Evolutionary conservation across 2,329 filamentous ascomycete species (phyloP), one percentile per base, ranked within the genome.

Genomic region (Fonsecaea erecta): DNA sequence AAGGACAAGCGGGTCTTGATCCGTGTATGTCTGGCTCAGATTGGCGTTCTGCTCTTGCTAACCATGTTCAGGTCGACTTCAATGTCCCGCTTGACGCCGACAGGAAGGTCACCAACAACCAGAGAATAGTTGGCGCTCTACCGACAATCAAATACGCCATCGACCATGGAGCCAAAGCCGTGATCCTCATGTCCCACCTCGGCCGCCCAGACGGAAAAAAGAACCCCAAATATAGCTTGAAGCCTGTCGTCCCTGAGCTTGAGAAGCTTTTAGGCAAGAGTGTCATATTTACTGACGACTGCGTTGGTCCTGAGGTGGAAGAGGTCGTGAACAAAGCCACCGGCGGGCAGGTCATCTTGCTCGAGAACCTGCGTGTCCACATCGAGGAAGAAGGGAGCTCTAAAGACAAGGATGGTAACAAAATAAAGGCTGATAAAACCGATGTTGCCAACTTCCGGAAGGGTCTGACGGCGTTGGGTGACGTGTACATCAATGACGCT

Each of bases 331-430:
- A 90, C 83, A 89, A 89, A 78, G 92, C 93, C 69, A 86, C 85
- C 62, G 86, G 87, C 73, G 95, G 94, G 73, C 87, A 92, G 75
- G 88, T 99, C 62, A 86, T 99, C 64, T 87, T 99, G 35, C 86
- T 99, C 60, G 95, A 99, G 88, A 99, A 99, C 85, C 83, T 99
- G 81, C 92, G 95, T 73, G 99, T 98, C 87, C 95, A 99, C 81
- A 86, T 92, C 68, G 95, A 99, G 84, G 95, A 99, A 84, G 95
- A 99, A 85, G 95, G 95, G 71, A 96, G 92, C 83, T 90, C 86
- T 78, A 97, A 97, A 85, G 93, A 97, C 79, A 89, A 87, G 66
- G 90, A 94, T 60, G 95, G 94, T 75, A 97, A 97, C 83, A 99
- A 99, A 86, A 88, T 89, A 77, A 99, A 98, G 88, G 95, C 95